A percentile compares a stretch with the other conserved stretches of the same genome.
Conservation (phyloP, 2,329 filamentous ascomycete genomes). For the Xylariaceae sp. region DNA sequence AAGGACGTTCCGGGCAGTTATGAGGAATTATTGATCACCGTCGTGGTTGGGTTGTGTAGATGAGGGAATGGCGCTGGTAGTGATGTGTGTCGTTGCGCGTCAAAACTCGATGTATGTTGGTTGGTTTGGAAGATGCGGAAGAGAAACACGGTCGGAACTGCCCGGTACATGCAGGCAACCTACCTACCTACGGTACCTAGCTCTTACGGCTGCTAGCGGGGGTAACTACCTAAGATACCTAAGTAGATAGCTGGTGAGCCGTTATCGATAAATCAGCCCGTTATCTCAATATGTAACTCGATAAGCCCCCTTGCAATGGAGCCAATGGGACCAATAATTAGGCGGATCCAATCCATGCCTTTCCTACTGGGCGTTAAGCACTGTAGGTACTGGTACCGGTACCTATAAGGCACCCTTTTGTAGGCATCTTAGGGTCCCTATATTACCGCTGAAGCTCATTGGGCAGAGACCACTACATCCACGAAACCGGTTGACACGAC, state of each 20-base stretch:
- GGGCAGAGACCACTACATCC: slow-evolving; percentile 2
- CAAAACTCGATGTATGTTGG: too few relatives aligned
- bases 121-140: too few relatives aligned
- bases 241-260: background rate
- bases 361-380: background rate
- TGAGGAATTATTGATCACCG: background rate
- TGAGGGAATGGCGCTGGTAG: background rate
- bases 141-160: too few relatives aligned
- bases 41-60: background rate
- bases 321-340: too few relatives aligned
- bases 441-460: slow-evolving; percentile 9
- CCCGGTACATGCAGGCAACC: too few relatives aligned
- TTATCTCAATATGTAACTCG: background rate
- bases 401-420: background rate
- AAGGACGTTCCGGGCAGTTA: background rate
- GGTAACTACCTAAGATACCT: too few relatives aligned
- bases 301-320: slow-evolving; percentile 1
- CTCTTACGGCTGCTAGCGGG: too few relatives aligned
- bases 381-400: background rate
- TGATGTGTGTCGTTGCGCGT: background rate
- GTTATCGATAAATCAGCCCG: slow-evolving; percentile 9
- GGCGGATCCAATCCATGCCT: too few relatives aligned
- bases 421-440: background rate
- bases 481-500: slow-evolving; percentile 20
- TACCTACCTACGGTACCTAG: too few relatives aligned